Base-by-base conservation (phyloP, 371 early-diverging fungal species). In the Basidiobolus meristosporus region DNA sequence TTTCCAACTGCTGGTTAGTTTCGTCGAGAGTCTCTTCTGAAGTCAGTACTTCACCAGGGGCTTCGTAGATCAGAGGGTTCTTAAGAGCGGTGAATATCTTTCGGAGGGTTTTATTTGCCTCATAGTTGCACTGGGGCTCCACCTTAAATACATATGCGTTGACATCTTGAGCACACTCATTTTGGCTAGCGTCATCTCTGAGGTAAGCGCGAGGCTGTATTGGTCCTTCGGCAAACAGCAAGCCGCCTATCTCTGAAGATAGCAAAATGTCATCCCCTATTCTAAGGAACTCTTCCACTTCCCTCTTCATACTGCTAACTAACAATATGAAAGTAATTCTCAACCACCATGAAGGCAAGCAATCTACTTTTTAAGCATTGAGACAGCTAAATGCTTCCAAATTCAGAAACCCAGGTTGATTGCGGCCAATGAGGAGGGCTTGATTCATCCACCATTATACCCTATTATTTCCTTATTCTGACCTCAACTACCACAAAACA, bases 1-100 rank as follows among this genome's bases (percentile, higher is more conserved):
- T 35, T 10, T 47, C 41, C 0, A 63, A 33, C 18, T 60, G 37
- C 12, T 2, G 17, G 19, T 37, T 20, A 6, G 37, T 19, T 12
- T 37, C 37, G 3, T 15, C 18, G 3, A 19, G 37, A 3, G 19
- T 19, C 19, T 37, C 37, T 20, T 37, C 19, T 12, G n/a, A 18
- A 5, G 2, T 12, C 20, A n/a, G 6, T 12, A 16, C 19, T 37
- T 37, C 19, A 5, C 6, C 6, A 19, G 12, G 5, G 37, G n/a
- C 19, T 12, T 37, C 37, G 19, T 17, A 16, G 21, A 16, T 17
- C 4, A 12, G 4, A 6, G 37, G n/a, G 4, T 37, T 19, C 21
- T 26, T 26, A 5, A 26, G 26, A 9, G 37, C n/a, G 3, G n/a
- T 19, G 20, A 37, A n/a, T 12, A 37, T 6, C 12, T 37, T 37